Evolutionary conservation across 768 basidiomycete species (phyloP).

Genomic region (Collybia sordida): DNA sequence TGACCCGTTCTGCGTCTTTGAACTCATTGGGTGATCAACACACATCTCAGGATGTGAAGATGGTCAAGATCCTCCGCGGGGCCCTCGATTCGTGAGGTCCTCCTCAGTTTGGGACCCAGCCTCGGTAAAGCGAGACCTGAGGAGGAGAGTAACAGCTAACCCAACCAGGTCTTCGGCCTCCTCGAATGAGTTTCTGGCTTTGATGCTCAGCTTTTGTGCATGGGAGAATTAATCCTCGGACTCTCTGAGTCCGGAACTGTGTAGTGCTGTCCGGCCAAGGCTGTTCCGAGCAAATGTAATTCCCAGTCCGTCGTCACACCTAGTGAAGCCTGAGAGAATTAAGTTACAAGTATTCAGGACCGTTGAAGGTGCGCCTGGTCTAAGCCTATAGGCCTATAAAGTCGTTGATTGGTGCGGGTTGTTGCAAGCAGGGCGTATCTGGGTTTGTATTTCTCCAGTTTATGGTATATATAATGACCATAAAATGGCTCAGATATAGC

Average conservation of each 20-base stretch:
- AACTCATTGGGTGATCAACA: conserved; percentile 18
- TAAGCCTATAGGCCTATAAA: conserved; percentile 22
- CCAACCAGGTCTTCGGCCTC: conserved; percentile 23
- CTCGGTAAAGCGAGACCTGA: conserved; percentile 22
- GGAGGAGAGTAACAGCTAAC: conserved; percentile 17
- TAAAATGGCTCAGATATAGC: too few species aligned
- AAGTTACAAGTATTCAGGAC: conserved; percentile 6
- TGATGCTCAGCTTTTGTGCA: conserved; percentile 13
- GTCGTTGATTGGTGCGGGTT: too few species aligned
- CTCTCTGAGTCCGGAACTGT: conserved; percentile 14
- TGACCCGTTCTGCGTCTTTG: conserved; percentile 11
- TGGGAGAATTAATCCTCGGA: conserved; percentile 19
- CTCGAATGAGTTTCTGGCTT: conserved; percentile 16
- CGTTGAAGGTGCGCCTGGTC: conserved; percentile 20
- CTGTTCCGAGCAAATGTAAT: conserved; percentile 21
- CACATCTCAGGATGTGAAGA: conserved; percentile 21
- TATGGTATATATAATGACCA: too few species aligned
- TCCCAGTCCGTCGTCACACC: conserved; percentile 16
- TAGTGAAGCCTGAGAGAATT: conserved; percentile 16
- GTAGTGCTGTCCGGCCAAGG: conserved; percentile 18
- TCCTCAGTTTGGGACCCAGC: conserved; percentile 17
- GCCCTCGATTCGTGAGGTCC: conserved; percentile 19
- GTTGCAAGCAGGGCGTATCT: too few species aligned
- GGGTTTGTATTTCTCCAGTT: too few species aligned
- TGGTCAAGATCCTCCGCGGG: conserved; percentile 23